Percentiles rank a stretch among this genome's conserved stretches.
Evolutionary conservation across 164 flowering plant species (phyloP).

Genomic region (Pachysandra terminalis): DNA sequence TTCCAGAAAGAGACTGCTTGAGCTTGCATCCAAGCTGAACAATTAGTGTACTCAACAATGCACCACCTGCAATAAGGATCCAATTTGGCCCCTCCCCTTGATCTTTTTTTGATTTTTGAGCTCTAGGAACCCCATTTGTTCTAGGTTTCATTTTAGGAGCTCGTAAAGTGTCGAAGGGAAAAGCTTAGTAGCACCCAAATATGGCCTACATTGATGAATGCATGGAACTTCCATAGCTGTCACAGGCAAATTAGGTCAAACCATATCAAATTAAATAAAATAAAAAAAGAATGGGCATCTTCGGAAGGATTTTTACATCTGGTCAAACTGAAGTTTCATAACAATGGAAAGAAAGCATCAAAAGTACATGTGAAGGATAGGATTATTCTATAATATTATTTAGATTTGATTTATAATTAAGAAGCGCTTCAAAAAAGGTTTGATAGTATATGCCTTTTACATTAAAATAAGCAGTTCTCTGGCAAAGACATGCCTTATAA

Average conservation of each 20-base stretch:
- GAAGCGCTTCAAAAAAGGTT: too few species aligned
- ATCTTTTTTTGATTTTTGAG: conserved; percentile 31
- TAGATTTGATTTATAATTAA: too few species aligned
- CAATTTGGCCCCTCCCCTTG: conserved; percentile 79
- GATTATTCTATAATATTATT: too few species aligned
- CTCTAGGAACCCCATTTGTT: conserved; percentile 35
- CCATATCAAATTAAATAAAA: not conserved
- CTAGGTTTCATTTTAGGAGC: conserved; percentile 63
- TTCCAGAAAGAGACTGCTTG: conserved; percentile 69
- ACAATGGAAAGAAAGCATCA: too few species aligned
- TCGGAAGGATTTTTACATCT: too few species aligned
- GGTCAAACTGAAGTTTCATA: too few species aligned
- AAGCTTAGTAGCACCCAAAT: conserved; percentile 27
- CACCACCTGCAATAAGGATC: conserved; percentile 90
- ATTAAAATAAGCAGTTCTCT: too few species aligned
- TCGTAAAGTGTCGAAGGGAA: conserved; percentile 10
- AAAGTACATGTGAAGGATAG: too few species aligned
- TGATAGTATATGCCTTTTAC: too few species aligned
- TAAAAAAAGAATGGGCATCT: too few species aligned
- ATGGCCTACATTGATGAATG: conserved; percentile 28
- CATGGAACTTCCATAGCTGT: conserved; percentile 8
- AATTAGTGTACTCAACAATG: conserved; percentile 84
- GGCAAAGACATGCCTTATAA: too few species aligned
- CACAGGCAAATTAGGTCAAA: not conserved
- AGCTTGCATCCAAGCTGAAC: conserved; percentile 84